Evolutionary conservation across 2,329 filamentous ascomycete genomes (phyloP).

Genomic region (Colletotrichum plurivorum): DNA sequence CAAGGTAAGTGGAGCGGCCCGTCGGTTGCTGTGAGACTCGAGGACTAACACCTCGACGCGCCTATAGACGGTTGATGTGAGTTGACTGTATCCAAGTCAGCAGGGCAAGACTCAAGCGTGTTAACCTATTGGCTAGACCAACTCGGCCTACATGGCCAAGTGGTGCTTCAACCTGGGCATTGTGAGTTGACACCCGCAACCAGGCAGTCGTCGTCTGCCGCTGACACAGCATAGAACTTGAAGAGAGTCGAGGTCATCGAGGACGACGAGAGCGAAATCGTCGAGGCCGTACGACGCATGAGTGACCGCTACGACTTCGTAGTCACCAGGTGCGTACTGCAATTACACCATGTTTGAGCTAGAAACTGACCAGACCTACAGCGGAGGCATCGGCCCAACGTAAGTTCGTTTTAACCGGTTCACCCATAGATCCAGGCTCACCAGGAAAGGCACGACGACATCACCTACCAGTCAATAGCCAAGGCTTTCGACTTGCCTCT

Average conservation of each 20-base stretch:
- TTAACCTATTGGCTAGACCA: slow-evolving; percentile 62
- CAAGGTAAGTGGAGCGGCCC: slow-evolving; percentile 75
- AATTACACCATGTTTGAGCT: background rate
- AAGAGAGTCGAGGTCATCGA: slow-evolving; percentile 94
- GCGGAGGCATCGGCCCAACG: slow-evolving; percentile 96
- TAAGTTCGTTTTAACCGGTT: slow-evolving; percentile 59
- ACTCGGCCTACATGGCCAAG: slow-evolving; percentile 75
- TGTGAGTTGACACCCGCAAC: slow-evolving; percentile 54
- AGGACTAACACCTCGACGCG: slow-evolving; percentile 9
- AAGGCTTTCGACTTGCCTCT: slow-evolving; percentile 87
- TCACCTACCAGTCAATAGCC: slow-evolving; percentile 94
- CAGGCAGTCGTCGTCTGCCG: background rate
- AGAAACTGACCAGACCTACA: slow-evolving; percentile 47
- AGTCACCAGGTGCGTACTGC: slow-evolving; percentile 77
- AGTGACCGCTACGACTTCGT: slow-evolving; percentile 93
- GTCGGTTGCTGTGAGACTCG: background rate
- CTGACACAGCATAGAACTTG: slow-evolving; percentile 66
- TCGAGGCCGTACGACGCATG: slow-evolving; percentile 90
- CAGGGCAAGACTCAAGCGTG: slow-evolving; percentile 5
- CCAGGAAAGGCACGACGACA: slow-evolving; percentile 88
- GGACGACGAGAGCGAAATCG: slow-evolving; percentile 91
- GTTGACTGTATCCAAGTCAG: slow-evolving; percentile 37
- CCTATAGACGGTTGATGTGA: slow-evolving; percentile 56
- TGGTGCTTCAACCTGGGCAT: slow-evolving; percentile 75
- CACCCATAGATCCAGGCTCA: slow-evolving; percentile 3